Evolutionary conservation across 169 alveolate genomes (phyloP).

Genomic region (Plasmodium coatneyi): DNA sequence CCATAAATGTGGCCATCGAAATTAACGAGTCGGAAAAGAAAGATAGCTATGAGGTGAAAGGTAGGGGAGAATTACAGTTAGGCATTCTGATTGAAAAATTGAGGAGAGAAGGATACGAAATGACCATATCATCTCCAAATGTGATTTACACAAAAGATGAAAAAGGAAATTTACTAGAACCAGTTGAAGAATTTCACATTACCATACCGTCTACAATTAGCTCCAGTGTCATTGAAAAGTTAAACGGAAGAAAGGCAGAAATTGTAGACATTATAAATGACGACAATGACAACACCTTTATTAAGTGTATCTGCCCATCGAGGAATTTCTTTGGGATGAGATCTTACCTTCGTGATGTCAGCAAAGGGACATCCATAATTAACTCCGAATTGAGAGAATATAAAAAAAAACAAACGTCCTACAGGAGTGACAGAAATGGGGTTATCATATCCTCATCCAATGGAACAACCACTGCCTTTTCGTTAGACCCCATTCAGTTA

Average conservation of each 20-base stretch:
- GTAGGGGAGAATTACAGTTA: constrained; percentile 96
- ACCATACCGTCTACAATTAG: constrained; percentile 86
- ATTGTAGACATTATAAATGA: constrained; percentile 72
- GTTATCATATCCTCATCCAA: constrained; percentile 87
- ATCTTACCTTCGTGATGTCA: constrained; percentile 83
- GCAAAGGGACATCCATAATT: constrained; percentile 90
- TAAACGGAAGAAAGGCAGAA: constrained; percentile 86
- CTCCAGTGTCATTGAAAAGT: constrained; percentile 86
- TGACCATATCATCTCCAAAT: constrained; percentile 91
- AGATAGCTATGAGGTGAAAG: constrained; percentile 87
- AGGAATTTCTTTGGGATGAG: constrained; percentile 86
- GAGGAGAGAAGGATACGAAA: constrained; percentile 97
- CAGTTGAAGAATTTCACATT: constrained; percentile 88
- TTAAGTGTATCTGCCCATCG: constrained; percentile 75
- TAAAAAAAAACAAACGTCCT: constrained; percentile 80
- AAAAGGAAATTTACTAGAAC: constrained; percentile 88
- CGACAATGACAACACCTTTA: constrained; percentile 67
- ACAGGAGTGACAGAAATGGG: constrained; percentile 85
- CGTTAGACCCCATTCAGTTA: constrained; percentile 89
- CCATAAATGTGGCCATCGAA: constrained; percentile 92
- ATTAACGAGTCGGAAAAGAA: constrained; percentile 86
- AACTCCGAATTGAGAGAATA: constrained; percentile 86
- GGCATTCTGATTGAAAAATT: constrained; percentile 95
- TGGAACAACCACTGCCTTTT: constrained; percentile 90
- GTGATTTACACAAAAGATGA: constrained; percentile 88